Conservation (phyloP, 768 basidiomycete genomes). For the Kwoniella shandongensis region DNA sequence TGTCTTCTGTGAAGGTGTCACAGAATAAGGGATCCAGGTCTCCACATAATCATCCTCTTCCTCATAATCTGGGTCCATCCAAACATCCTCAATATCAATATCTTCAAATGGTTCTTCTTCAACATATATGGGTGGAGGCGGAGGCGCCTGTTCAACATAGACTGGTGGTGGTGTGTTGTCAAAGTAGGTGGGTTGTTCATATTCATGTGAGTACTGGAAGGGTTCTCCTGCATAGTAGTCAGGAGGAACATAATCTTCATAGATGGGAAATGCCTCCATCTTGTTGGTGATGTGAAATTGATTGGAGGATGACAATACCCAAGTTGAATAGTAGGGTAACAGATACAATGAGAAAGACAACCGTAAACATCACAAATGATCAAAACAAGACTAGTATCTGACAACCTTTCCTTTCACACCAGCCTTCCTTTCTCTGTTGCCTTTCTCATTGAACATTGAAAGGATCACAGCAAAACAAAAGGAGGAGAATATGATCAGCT, state of each 20-base stretch:
- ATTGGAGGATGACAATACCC: too few relatives aligned
- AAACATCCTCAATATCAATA: slow-evolving; percentile 8
- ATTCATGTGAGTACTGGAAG: neutral
- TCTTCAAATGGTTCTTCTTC: slow-evolving; percentile 1
- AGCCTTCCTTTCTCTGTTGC: too few relatives aligned
- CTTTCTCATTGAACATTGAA: too few relatives aligned
- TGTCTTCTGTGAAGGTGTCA: neutral
- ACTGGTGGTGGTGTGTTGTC: neutral
- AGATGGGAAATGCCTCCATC: slow-evolving; percentile 16
- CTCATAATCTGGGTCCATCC: slow-evolving; percentile 7
- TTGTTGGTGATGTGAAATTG: neutral
- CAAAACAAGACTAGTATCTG: too few relatives aligned
- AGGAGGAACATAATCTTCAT: slow-evolving; percentile 1
- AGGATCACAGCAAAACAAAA: too few relatives aligned
- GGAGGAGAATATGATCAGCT: too few relatives aligned
- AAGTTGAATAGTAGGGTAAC: too few relatives aligned
- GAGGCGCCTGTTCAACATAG: neutral
- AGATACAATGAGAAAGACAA: too few relatives aligned
- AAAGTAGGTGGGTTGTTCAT: neutral
- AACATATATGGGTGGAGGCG: neutral
- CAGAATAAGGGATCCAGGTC: slow-evolving; percentile 27
- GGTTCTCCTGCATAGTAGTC: slow-evolving; percentile 2
- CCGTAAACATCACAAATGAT: too few relatives aligned
- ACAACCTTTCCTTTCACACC: too few relatives aligned
- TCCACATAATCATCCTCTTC: slow-evolving; percentile 12